Conservation (phyloP, 768 basidiomycete genomes). For the Leucocoprinus birnbaumii region DNA sequence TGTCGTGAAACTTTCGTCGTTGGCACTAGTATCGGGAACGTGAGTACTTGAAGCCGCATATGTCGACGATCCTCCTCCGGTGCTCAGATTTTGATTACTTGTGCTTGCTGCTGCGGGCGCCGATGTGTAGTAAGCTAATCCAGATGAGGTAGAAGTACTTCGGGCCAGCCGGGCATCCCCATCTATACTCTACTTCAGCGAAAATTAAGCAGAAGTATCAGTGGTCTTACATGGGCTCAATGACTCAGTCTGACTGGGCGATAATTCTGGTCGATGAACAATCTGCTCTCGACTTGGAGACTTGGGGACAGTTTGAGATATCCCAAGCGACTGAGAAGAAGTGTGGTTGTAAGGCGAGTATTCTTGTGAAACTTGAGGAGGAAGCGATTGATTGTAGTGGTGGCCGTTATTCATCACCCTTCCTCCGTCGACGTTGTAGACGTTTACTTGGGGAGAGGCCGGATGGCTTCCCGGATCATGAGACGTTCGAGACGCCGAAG, state of each 20-base stretch:
- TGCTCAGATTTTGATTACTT: background rate
- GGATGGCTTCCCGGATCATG: slow-evolving; percentile 11
- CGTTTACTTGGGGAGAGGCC: slow-evolving; percentile 14
- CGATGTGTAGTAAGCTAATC: background rate
- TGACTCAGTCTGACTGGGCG: background rate
- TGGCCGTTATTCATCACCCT: slow-evolving; percentile 14
- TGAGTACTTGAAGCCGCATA: background rate
- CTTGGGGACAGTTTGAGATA: background rate
- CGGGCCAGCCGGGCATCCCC: slow-evolving; percentile 2
- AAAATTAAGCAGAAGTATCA: background rate
- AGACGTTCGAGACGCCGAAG: slow-evolving; percentile 4
- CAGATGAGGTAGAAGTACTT: slow-evolving; percentile 10
- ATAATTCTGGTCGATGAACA: background rate
- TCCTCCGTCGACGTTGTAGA: slow-evolving; percentile 15
- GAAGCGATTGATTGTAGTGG: slow-evolving; percentile 14
- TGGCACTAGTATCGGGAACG: background rate
- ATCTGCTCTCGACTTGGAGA: slow-evolving; percentile 3
- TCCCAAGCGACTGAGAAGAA: background rate
- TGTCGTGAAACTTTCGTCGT: slow-evolving; percentile 1
- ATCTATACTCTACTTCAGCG: background rate
- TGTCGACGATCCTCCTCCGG: slow-evolving; percentile 1
- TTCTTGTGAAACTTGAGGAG: slow-evolving; percentile 6
- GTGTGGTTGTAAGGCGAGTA: slow-evolving; percentile 10
- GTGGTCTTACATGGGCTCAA: slow-evolving; percentile 6
- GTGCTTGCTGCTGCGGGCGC: background rate